Conservation (phyloP, 2,329 filamentous ascomycete species). For the Coleophoma eucalyptorum region DNA sequence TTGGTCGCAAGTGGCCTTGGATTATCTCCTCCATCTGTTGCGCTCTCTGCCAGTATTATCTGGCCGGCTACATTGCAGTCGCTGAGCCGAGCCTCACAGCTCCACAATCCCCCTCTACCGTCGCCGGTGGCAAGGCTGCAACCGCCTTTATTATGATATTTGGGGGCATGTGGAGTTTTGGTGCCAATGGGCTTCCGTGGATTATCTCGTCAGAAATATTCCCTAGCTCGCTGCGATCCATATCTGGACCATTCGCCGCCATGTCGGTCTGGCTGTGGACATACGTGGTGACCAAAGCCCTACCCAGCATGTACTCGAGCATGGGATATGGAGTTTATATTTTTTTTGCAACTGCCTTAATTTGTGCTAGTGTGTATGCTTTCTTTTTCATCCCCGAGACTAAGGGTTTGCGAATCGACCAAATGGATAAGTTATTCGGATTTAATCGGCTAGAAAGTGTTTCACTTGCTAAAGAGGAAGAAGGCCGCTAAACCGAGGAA, state of each 20-base stretch:
- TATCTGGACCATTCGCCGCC: constrained; percentile 31
- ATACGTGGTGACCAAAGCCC: not conserved
- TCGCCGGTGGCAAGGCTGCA: constrained; percentile 45
- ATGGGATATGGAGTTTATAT: not conserved
- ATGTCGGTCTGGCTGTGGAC: not conserved
- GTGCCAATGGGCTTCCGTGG: not conserved
- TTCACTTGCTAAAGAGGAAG: too few species aligned
- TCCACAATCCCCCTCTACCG: constrained; percentile 35
- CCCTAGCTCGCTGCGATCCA: constrained; percentile 44
- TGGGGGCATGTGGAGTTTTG: constrained; percentile 41
- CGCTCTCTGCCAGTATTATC: constrained; percentile 45
- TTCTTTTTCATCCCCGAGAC: constrained; percentile 52
- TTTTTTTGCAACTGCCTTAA: not conserved
- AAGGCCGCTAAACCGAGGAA: too few species aligned
- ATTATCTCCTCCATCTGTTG: constrained; percentile 45
- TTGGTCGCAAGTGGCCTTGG: constrained; percentile 35
- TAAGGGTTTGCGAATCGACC: constrained; percentile 49
- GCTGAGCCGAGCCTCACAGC: constrained; percentile 36
- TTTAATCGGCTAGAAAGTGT: too few species aligned
- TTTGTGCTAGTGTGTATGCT: constrained; percentile 26
- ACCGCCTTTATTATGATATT: constrained; percentile 51
- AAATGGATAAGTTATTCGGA: constrained; percentile 38
- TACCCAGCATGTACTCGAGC: not conserved
- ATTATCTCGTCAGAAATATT: constrained; percentile 37
- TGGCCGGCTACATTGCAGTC: constrained; percentile 49